Percentiles rank a stretch among this genome's conserved stretches.
Conservation (phyloP, 208 protist genomes). For the Acanthamoeba triangularis region DNA sequence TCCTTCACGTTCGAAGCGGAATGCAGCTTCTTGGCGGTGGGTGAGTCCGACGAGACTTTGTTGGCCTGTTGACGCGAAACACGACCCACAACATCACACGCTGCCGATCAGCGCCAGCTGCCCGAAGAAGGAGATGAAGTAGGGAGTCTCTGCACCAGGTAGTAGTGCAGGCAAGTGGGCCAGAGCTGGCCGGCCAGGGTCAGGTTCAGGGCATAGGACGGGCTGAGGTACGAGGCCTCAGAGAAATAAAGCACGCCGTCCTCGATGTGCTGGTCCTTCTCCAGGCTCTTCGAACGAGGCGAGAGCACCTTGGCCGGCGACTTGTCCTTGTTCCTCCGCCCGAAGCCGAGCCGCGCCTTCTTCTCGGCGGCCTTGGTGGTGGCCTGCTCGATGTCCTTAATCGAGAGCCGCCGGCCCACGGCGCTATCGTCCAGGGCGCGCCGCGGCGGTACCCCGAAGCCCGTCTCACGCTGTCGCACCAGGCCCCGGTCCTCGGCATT, state of each 20-base stretch:
- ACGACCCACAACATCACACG: no score
- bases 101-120: background rate
- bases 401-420: background rate
- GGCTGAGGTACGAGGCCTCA: background rate
- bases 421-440: background rate
- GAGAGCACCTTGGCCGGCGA: background rate
- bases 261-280: background rate
- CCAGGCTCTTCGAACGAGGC: background rate
- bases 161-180: slow-evolving; percentile 31
- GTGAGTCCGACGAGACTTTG: background rate
- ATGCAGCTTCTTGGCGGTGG: background rate
- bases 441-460: background rate
- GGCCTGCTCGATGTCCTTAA: background rate
- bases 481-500: no score
- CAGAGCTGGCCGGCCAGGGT: background rate
- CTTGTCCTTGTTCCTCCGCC: background rate
- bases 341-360: background rate
- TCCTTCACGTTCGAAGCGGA: background rate
- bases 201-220: background rate
- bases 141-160: background rate
- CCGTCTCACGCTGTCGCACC: background rate
- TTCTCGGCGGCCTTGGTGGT: background rate
- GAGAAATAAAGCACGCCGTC: background rate
- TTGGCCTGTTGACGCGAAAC: background rate
- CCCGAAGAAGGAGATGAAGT: background rate